These are phyloP conservation scores for Candida pseudoglaebosa DNA, from an alignment of 805 yeast genomes.

Conservation along the genomic window DNA sequence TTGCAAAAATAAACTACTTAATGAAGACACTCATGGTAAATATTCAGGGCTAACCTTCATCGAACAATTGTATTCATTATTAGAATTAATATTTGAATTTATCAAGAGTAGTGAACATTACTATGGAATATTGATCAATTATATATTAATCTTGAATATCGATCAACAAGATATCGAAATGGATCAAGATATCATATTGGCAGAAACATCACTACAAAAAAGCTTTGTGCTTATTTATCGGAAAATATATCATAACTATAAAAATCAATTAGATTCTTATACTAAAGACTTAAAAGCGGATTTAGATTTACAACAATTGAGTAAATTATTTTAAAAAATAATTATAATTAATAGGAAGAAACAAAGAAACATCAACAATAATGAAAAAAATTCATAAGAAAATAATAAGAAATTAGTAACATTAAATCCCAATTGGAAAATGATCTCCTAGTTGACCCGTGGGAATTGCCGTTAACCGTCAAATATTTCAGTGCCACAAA, in stretches of 20 bases:
- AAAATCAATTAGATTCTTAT: conserved; percentile 37
- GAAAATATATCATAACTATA: conserved; percentile 41
- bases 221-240: conserved; percentile 38
- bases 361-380: too few relatives aligned
- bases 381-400: too few relatives aligned
- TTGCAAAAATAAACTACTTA: conserved; percentile 28
- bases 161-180: conserved; percentile 13
- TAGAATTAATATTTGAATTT: conserved; percentile 30
- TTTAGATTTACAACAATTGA: conserved; percentile 43
- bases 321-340: conserved; percentile 10
- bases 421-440: too few relatives aligned
- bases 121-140: conserved; percentile 22
- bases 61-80: conserved; percentile 26
- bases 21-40: conserved; percentile 28
- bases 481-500: too few relatives aligned
- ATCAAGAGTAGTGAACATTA: conserved; percentile 34
- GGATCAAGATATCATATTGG: conserved; percentile 26
- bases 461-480: too few relatives aligned
- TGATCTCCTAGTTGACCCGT: too few relatives aligned
- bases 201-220: conserved; percentile 25
- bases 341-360: too few relatives aligned
- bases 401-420: too few relatives aligned
- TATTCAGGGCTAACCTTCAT: conserved; percentile 25
- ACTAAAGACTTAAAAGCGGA: conserved; percentile 53
- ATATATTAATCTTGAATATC: conserved; percentile 25